phyloP scores from a whole-genome alignment of 2,329 filamentous ascomycete genomes.

The Ophiostoma sp. region DNA sequence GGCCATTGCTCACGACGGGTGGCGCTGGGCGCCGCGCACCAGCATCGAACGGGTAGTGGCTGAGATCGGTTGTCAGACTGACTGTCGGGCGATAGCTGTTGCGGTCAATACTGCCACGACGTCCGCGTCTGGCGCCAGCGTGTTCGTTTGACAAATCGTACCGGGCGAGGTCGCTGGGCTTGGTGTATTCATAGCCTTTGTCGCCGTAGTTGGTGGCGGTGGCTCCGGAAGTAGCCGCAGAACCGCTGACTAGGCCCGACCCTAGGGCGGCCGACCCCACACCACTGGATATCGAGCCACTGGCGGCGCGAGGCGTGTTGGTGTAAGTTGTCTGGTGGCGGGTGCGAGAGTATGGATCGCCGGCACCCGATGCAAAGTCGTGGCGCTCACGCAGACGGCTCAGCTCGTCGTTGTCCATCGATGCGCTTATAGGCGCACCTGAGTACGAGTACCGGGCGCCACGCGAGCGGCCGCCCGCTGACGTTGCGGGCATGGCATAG shows the following conservation, averaged over 20 bases:
- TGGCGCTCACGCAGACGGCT: constrained; percentile 46
- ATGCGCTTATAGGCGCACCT: constrained; percentile 42
- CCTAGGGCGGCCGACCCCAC: constrained; percentile 7
- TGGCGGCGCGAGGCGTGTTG: constrained; percentile 40
- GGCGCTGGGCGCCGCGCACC: constrained; percentile 25
- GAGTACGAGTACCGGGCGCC: constrained; percentile 38
- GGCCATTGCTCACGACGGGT: constrained; percentile 39
- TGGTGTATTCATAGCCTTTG: constrained; percentile 59
- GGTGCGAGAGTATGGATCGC: constrained; percentile 36
- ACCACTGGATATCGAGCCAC: constrained; percentile 28
- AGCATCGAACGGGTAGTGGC: constrained; percentile 41
- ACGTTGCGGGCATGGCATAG: constrained; percentile 54
- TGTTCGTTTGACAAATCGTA: constrained; percentile 55
- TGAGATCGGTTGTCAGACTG: constrained; percentile 45
- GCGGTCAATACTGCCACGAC: constrained; percentile 52
- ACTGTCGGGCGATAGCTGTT: constrained; percentile 52
- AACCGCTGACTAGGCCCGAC: constrained; percentile 11
- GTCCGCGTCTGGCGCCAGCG: constrained; percentile 35
- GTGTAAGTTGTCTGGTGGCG: constrained; percentile 45
- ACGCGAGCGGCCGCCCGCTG: constrained; percentile 42
- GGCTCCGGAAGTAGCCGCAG: constrained; percentile 17
- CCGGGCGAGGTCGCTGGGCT: constrained; percentile 54
- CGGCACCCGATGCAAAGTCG: constrained; percentile 31
- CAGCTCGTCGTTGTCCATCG: constrained; percentile 48
- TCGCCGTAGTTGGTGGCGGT: constrained; percentile 47